phyloP scores from a whole-genome alignment of 805 yeast species.

The Wickerhamomyces silvicola region DNA sequence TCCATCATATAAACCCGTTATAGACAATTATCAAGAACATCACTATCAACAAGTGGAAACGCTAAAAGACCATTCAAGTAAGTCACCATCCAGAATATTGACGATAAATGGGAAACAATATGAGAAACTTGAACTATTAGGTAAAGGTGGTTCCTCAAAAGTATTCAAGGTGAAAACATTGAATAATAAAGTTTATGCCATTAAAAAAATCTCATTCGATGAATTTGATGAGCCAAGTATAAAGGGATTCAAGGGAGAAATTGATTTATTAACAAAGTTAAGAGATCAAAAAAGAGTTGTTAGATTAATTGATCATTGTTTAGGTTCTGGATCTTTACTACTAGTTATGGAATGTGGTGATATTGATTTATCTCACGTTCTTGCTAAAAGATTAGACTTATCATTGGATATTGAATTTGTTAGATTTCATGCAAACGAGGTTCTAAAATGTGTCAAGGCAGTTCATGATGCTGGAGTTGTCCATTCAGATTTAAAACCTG shows the following conservation, averaged over 20 bases:
- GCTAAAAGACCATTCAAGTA: constrained; percentile 15
- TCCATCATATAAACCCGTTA: background rate
- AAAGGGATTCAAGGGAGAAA: constrained; percentile 84
- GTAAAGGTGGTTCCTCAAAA: constrained; percentile 89
- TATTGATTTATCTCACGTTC: constrained; percentile 77
- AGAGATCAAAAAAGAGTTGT: constrained; percentile 68
- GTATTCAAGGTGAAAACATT: constrained; percentile 71
- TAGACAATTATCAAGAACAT: constrained; percentile 9
- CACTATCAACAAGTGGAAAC: constrained; percentile 17
- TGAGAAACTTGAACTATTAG: constrained; percentile 71
- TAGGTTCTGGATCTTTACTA: constrained; percentile 54
- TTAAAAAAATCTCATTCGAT: constrained; percentile 75
- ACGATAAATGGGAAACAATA: constrained; percentile 56
- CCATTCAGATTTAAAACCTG: constrained; percentile 72
- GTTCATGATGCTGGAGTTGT: constrained; percentile 87
- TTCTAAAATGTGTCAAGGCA: constrained; percentile 74
- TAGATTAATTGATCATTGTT: constrained; percentile 64
- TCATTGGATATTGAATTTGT: constrained; percentile 70
- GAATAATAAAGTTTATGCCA: constrained; percentile 60
- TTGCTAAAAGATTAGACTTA: constrained; percentile 45
- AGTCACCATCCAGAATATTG: constrained; percentile 20
- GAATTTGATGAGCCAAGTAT: constrained; percentile 73
- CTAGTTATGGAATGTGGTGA: constrained; percentile 96
- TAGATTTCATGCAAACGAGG: constrained; percentile 69
- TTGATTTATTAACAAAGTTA: constrained; percentile 60